A percentile compares a stretch with the other conserved stretches of the same genome.
Evolutionary conservation across 148 eudicot species (phyloP).

Genomic region (Vaccinium myrtillus): DNA sequence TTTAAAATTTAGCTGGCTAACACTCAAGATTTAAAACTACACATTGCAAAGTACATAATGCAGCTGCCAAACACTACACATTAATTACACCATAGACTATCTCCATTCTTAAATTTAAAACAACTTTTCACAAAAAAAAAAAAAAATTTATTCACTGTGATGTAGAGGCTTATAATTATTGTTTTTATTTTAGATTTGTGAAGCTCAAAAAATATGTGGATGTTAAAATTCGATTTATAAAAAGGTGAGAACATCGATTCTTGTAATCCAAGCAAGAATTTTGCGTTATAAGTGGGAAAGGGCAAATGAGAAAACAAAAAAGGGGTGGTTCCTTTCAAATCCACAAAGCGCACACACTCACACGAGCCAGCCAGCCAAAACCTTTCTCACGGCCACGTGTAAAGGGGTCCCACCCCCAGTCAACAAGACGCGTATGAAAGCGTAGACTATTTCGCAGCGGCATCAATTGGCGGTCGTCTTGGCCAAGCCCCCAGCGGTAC

Average conservation of each 20-base stretch:
- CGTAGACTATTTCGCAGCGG: slow-evolving; percentile 17
- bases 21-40: no score
- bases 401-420: slow-evolving; percentile 24
- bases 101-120: no score
- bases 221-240: background rate
- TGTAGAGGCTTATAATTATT: no score
- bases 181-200: background rate
- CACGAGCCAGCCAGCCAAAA: slow-evolving; percentile 7
- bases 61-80: no score
- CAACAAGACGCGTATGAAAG: slow-evolving; percentile 33
- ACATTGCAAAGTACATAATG: no score
- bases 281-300: background rate
- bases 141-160: no score
- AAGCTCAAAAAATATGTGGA: background rate
- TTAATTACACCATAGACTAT: no score
- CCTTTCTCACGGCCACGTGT: slow-evolving; percentile 10
- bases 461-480: background rate
- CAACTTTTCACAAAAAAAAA: no score
- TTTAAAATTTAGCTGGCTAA: no score
- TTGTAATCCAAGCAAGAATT: slow-evolving; percentile 18
- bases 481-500: background rate
- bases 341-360: background rate
- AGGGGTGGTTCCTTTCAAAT: background rate
- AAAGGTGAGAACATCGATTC: slow-evolving; percentile 5
- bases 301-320: background rate